Percentiles rank a stretch among this genome's conserved stretches.
phyloP scores from a whole-genome alignment of 768 basidiomycete genomes.

The Naematelia aurantialba region DNA sequence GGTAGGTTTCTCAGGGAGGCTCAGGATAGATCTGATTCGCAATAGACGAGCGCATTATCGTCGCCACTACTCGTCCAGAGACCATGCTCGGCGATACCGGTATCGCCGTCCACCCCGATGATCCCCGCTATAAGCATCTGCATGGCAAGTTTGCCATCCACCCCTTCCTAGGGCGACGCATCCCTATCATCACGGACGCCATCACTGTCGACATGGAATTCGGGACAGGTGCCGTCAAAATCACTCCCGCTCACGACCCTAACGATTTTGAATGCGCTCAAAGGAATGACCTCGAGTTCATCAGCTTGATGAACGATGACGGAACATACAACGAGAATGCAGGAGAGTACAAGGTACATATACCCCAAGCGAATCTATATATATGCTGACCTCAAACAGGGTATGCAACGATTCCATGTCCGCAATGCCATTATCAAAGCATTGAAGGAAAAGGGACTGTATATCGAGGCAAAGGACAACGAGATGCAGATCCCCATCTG shows the following conservation, averaged over 20 bases:
- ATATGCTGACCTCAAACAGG: slow-evolving; percentile 53
- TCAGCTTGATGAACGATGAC: slow-evolving; percentile 93
- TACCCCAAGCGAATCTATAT: slow-evolving; percentile 11
- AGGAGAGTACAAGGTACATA: slow-evolving; percentile 66
- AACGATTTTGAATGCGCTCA: slow-evolving; percentile 94
- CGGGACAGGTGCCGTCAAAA: slow-evolving; percentile 98
- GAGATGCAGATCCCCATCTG: slow-evolving; percentile 96
- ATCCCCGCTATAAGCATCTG: slow-evolving; percentile 86
- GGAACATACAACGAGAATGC: slow-evolving; percentile 91
- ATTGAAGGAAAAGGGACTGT: slow-evolving; percentile 78
- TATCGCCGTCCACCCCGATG: slow-evolving; percentile 92
- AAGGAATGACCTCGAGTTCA: slow-evolving; percentile 81
- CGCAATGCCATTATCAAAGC: slow-evolving; percentile 75
- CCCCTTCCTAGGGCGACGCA: slow-evolving; percentile 78
- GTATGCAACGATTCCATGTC: slow-evolving; percentile 98
- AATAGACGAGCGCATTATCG: slow-evolving; percentile 79
- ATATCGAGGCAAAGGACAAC: slow-evolving; percentile 88
- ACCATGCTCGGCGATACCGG: slow-evolving; percentile 98
- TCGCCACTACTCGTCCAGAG: slow-evolving; percentile 96
- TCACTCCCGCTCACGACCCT: slow-evolving; percentile 95
- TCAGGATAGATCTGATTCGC: not conserved
- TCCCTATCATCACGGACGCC: slow-evolving; percentile 82
- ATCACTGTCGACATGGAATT: slow-evolving; percentile 88
- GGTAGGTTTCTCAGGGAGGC: slow-evolving; percentile 54
- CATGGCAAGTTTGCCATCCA: slow-evolving; percentile 87